Base-by-base conservation (phyloP, 257 asterid species). In the Nicotiana benthamiana region DNA sequence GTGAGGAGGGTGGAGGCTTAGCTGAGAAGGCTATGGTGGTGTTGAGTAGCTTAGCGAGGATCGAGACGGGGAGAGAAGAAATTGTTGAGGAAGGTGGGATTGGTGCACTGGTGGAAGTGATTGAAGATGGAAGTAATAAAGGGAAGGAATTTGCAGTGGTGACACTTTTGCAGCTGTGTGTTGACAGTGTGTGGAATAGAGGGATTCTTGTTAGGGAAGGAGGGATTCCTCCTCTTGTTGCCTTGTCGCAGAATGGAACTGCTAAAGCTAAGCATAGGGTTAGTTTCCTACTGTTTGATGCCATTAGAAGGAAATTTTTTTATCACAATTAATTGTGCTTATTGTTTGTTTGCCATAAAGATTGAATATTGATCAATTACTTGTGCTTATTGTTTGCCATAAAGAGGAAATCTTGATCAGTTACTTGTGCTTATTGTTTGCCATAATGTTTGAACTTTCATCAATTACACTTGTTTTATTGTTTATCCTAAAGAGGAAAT, bases 21-120 rank as follows among this genome's bases (percentile, higher is more conserved):
- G 92, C 97, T 2, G 99, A 95, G 93, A 95, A 95, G 90, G 96
- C 99, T 1, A 91, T 95, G 98, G 99, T 92, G 83, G 99, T 95
- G 36, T 79, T 95, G 92, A 92, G 93, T 82, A 92, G 94, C 87
- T 86, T 95, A 90, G 92, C 96, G 0, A 91, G 85, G 76, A 82
- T 84, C 11, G 95, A 91, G 80, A 53, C 82, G 75, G 99, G 99
- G 32, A 81, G 83, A 20, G 97, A 90, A 40, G 93, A 97, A 4
- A 89, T 93, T 12, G 86, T 92, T 20, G 98, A 90, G 83, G 99
- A 91, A 92, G 97, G 97, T 0, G 99, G 99, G 62, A 84, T 95
- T 18, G 90, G 91, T 0, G 94, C 96, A 11, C 83, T 95, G 79
- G 97, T 93, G 61, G 99, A 95, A 84, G 97, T 90, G 2, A 89